Conservation (phyloP, 345 rosid genomes). For the Eutrema japonicum region DNA sequence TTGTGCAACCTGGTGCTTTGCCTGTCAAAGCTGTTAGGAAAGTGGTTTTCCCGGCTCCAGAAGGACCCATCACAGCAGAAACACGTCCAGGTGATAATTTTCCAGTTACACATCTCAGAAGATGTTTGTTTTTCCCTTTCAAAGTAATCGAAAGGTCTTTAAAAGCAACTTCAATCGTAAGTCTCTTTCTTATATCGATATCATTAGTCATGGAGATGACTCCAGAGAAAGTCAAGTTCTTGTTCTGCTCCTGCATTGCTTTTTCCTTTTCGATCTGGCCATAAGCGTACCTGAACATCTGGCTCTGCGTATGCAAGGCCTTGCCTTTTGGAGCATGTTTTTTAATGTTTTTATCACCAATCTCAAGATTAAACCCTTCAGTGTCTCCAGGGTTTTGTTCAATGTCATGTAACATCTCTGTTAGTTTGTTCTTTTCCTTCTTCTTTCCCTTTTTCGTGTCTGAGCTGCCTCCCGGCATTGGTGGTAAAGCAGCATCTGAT, state of each 20-base stretch:
- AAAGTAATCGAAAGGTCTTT: slow-evolving; percentile 82
- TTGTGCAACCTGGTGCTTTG: slow-evolving; percentile 75
- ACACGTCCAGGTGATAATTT: slow-evolving; percentile 88
- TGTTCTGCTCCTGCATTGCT: slow-evolving; percentile 82
- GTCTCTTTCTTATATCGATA: slow-evolving; percentile 69
- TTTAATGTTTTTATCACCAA: slow-evolving; percentile 73
- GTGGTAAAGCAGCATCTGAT: slow-evolving; percentile 62
- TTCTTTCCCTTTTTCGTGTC: slow-evolving; percentile 62
- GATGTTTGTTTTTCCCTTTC: slow-evolving; percentile 80
- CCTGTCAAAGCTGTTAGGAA: slow-evolving; percentile 95
- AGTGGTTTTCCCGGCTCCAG: slow-evolving; percentile 98
- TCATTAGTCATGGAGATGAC: slow-evolving; percentile 84
- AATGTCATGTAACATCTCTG: slow-evolving; percentile 78
- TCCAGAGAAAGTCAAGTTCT: slow-evolving; percentile 89
- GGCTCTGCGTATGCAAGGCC: slow-evolving; percentile 86
- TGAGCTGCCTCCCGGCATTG: slow-evolving; percentile 44
- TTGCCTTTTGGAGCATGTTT: slow-evolving; percentile 81
- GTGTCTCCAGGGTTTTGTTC: slow-evolving; percentile 71
- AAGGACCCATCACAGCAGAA: slow-evolving; percentile 99
- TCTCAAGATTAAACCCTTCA: slow-evolving; percentile 76
- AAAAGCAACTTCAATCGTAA: slow-evolving; percentile 76
- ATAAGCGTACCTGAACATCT: slow-evolving; percentile 94
- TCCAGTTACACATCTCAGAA: slow-evolving; percentile 87
- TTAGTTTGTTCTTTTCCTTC: slow-evolving; percentile 68
- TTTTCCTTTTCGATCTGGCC: slow-evolving; percentile 94